Evolutionary conservation across 2,329 filamentous ascomycete genomes (phyloP).

Genomic region (Pestalotiopsis sp.): DNA sequence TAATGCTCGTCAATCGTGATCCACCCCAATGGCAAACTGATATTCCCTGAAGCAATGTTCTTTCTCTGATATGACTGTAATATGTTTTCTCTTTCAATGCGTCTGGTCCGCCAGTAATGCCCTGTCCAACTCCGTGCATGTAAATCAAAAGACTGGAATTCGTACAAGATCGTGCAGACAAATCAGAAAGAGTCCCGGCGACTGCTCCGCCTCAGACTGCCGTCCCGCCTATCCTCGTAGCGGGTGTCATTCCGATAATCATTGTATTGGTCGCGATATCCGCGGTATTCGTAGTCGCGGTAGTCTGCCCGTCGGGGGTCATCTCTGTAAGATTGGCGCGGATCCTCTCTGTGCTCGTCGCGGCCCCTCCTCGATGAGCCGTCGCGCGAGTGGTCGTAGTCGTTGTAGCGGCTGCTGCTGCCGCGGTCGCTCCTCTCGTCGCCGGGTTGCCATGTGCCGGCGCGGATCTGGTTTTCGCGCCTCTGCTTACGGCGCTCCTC

Average conservation of each 20-base stretch:
- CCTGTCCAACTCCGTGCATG: background rate
- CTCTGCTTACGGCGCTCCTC: slow-evolving; percentile 21
- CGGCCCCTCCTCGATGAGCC: background rate
- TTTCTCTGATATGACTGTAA: background rate
- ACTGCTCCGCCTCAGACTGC: slow-evolving; percentile 17
- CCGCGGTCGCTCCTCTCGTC: background rate
- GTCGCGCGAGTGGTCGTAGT: slow-evolving; percentile 1
- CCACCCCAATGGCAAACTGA: too few species aligned
- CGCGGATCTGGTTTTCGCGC: slow-evolving; percentile 16
- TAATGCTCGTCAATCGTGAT: background rate
- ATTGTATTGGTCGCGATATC: slow-evolving; percentile 20
- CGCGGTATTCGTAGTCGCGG: slow-evolving; percentile 14
- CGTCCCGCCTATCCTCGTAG: slow-evolving; percentile 19
- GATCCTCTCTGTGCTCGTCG: background rate
- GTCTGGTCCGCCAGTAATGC: background rate
- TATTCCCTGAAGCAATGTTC: background rate
- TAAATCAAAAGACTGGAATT: background rate
- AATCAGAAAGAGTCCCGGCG: slow-evolving; percentile 28
- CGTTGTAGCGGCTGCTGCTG: background rate
- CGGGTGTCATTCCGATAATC: slow-evolving; percentile 16
- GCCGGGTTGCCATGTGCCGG: slow-evolving; percentile 12
- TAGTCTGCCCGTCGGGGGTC: slow-evolving; percentile 8
- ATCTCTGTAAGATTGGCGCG: background rate
- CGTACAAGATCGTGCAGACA: background rate
- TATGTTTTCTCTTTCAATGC: background rate